Conservation (phyloP, 2,329 filamentous ascomycete genomes). For the Nemania sp. region DNA sequence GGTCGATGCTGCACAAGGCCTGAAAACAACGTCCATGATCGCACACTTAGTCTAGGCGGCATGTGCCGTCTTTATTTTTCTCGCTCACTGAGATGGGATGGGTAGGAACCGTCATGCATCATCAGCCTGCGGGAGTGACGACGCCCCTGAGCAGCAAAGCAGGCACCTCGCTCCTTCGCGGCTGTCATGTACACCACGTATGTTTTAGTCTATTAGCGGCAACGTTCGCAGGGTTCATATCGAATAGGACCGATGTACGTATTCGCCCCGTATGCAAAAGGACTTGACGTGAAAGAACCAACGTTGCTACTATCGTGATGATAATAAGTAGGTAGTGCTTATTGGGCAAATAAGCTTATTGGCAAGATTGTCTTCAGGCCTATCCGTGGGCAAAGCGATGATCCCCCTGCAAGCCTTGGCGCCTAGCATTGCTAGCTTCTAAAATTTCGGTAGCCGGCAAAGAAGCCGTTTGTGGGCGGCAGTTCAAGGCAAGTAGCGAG, state of each 20-base stretch:
- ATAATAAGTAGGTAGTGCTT: constrained; percentile 16
- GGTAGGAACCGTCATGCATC: constrained; percentile 33
- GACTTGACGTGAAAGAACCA: constrained; percentile 15
- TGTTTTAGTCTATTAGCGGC: constrained; percentile 14
- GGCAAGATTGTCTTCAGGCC: constrained; percentile 5
- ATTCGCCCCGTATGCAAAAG: constrained; percentile 19
- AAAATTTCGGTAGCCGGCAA: neutral
- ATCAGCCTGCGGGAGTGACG: constrained; percentile 28
- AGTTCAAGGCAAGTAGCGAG: neutral
- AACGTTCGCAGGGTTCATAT: constrained; percentile 16
- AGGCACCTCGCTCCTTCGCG: constrained; percentile 30
- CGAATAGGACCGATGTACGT: constrained; percentile 22
- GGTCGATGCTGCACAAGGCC: neutral
- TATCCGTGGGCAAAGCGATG: constrained; percentile 1
- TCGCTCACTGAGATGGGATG: constrained; percentile 13
- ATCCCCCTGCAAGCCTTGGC: constrained; percentile 23
- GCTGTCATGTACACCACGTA: constrained; percentile 29
- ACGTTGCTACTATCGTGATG: constrained; percentile 15
- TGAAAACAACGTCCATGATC: constrained; percentile 3
- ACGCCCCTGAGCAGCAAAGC: constrained; percentile 28
- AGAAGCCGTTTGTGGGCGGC: neutral
- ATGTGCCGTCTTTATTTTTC: constrained; percentile 7
- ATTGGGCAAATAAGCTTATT: constrained; percentile 28
- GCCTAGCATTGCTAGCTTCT: constrained; percentile 12
- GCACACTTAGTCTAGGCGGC: constrained; percentile 6